These are phyloP conservation scores for Drechslerella stenobrocha DNA, from an alignment of 2,329 filamentous ascomycete genomes.

Conservation along the genomic window DNA sequence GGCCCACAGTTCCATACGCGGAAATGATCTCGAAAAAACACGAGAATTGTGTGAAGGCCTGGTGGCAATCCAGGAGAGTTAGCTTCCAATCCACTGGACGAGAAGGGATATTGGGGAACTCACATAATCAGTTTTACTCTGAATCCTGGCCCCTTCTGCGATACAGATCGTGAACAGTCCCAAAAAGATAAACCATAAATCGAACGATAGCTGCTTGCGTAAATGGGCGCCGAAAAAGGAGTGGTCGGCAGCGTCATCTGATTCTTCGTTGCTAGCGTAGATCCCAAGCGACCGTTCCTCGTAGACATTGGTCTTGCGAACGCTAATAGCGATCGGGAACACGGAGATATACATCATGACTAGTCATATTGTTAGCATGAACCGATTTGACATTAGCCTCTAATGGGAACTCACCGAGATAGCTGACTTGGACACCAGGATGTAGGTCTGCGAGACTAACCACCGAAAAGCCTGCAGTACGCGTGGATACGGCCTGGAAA, in stretches of 20 bases:
- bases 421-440: conserved; percentile 88
- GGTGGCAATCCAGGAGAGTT: neutral
- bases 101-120: conserved; percentile 28
- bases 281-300: conserved; percentile 85
- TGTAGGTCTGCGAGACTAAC: conserved; percentile 78
- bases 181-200: conserved; percentile 94
- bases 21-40: conserved; percentile 82
- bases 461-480: conserved; percentile 86
- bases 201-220: conserved; percentile 89
- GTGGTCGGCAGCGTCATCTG: conserved; percentile 64
- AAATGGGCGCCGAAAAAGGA: conserved; percentile 91
- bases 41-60: conserved; percentile 52
- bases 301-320: conserved; percentile 93
- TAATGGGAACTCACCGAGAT: conserved; percentile 62
- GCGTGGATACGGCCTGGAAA: conserved; percentile 85
- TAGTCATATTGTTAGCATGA: conserved; percentile 16
- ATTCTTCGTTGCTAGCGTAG: conserved; percentile 62
- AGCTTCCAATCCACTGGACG: neutral
- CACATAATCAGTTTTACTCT: conserved; percentile 56
- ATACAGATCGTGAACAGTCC: conserved; percentile 92
- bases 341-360: conserved; percentile 99
- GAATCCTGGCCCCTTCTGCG: conserved; percentile 73
- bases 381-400: neutral
- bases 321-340: conserved; percentile 92
- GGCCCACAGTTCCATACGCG: conserved; percentile 89